Evolutionary conservation across 768 basidiomycete genomes (phyloP).

Genomic region (Leucogyrophana mollusca): DNA sequence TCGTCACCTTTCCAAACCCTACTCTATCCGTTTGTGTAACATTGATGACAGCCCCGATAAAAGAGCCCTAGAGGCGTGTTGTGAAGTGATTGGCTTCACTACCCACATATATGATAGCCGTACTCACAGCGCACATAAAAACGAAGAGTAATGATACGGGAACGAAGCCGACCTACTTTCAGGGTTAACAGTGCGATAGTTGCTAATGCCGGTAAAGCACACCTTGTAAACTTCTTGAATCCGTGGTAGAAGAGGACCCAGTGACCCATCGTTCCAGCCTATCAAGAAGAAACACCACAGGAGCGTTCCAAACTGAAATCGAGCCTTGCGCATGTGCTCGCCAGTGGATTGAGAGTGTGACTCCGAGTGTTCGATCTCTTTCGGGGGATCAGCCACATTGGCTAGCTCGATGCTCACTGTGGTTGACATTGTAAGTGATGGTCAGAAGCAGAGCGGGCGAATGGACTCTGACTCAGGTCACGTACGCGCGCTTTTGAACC

Average conservation of each 20-base stretch:
- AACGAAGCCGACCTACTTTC: constrained; percentile 14
- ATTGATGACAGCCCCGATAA: constrained; percentile 10
- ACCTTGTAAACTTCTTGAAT: constrained; percentile 35
- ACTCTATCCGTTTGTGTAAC: constrained; percentile 2
- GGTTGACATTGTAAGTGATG: too few relatives aligned
- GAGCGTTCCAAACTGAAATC: constrained; percentile 18
- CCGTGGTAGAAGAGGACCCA: constrained; percentile 36
- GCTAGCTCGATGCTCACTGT: neutral
- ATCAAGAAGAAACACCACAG: constrained; percentile 20
- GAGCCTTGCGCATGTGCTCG: constrained; percentile 1
- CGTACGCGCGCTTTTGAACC: too few relatives aligned
- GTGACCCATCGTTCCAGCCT: constrained; percentile 40
- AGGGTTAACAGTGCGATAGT: neutral
- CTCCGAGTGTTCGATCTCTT: neutral
- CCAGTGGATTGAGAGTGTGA: neutral
- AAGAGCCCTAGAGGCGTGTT: constrained; percentile 2
- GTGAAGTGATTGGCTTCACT: neutral
- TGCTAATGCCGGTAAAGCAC: neutral
- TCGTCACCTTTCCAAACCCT: neutral
- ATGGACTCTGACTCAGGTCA: too few relatives aligned
- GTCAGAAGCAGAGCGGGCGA: too few relatives aligned
- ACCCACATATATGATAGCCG: neutral
- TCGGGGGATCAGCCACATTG: neutral
- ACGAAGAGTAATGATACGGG: constrained; percentile 38
- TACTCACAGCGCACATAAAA: constrained; percentile 2